A percentile compares a stretch with the other conserved stretches of the same genome.
These are phyloP conservation scores for Peltaster fructicola DNA, from an alignment of 2,329 filamentous ascomycete species.

Conservation along the genomic window DNA sequence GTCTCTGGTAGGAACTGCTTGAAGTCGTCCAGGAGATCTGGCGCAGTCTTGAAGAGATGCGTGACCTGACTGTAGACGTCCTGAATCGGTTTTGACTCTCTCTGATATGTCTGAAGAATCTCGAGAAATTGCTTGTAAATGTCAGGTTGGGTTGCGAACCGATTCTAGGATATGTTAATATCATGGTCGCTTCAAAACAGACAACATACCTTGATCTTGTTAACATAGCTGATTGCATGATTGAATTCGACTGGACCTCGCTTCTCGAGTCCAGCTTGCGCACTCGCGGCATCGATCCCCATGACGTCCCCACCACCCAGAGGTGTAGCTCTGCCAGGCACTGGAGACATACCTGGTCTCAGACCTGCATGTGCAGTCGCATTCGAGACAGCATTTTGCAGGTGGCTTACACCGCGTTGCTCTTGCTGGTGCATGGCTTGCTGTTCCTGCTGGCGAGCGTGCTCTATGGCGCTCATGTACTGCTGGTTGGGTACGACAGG, in stretches of 20 bases:
- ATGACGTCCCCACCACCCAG: constrained; percentile 34
- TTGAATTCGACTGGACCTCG: constrained; percentile 96
- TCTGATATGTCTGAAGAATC: constrained; percentile 93
- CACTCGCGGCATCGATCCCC: constrained; percentile 38
- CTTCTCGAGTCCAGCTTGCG: constrained; percentile 46
- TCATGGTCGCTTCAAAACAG: neutral
- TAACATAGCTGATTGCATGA: constrained; percentile 97
- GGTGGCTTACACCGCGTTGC: constrained; percentile 46
- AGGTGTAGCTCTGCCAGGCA: constrained; percentile 27
- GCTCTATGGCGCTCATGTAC: constrained; percentile 14
- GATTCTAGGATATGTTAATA: constrained; percentile 45
- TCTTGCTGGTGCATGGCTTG: constrained; percentile 39
- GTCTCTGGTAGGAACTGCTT: constrained; percentile 97
- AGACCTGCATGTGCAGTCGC: constrained; percentile 33
- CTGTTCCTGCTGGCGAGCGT: constrained; percentile 16
- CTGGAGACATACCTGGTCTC: constrained; percentile 32
- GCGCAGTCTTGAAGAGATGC: constrained; percentile 77
- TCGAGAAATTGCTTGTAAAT: constrained; percentile 99
- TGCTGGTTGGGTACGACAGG: constrained; percentile 23
- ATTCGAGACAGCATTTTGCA: constrained; percentile 45
- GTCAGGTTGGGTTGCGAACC: constrained; percentile 88
- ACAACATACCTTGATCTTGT: constrained; percentile 82
- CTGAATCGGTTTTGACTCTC: constrained; percentile 94
- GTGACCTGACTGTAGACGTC: constrained; percentile 97
- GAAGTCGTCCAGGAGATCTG: constrained; percentile 91